Percentiles rank a stretch among this genome's conserved stretches.
Evolutionary conservation across 2,329 filamentous ascomycete species (phyloP).

Genomic region (Ceratocystiopsis brevicomis): DNA sequence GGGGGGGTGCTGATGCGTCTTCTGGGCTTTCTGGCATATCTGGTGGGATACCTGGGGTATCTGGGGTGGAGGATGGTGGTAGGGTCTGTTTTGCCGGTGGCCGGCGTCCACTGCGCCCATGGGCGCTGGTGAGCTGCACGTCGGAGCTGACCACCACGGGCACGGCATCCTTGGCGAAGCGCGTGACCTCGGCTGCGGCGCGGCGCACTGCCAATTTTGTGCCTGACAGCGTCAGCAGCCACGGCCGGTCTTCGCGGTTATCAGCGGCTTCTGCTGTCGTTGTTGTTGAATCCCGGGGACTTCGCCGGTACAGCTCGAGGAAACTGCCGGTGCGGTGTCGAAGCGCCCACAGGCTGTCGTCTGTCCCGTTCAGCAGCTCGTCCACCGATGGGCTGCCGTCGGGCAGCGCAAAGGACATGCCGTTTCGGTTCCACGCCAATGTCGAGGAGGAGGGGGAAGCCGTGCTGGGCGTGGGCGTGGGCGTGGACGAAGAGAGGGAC

Average conservation of each 20-base stretch:
- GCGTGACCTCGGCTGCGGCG: conserved; percentile 6
- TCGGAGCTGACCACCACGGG: background rate
- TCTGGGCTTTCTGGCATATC: too few species aligned
- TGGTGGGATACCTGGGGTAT: too few species aligned
- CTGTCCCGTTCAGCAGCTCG: conserved; percentile 8
- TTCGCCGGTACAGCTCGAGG: conserved; percentile 10
- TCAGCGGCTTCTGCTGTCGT: background rate
- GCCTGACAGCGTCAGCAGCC: conserved; percentile 13
- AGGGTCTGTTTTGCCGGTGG: too few species aligned
- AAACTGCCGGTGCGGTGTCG: conserved; percentile 11
- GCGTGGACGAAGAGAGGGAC: background rate
- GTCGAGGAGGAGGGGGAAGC: background rate
- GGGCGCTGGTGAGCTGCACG: background rate
- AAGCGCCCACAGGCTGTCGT: conserved; percentile 14
- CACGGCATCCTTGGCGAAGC: conserved; percentile 3
- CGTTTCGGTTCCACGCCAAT: conserved; percentile 5
- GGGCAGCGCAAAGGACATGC: conserved; percentile 13
- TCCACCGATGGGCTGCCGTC: conserved; percentile 4
- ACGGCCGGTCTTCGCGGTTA: conserved; percentile 1
- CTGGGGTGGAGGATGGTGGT: too few species aligned
- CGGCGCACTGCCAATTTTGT: conserved; percentile 1
- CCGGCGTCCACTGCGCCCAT: too few species aligned
- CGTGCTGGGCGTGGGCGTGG: too few species aligned
- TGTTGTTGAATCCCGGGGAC: background rate
- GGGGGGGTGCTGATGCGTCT: too few species aligned